Base-by-base conservation (phyloP, 2,329 filamentous ascomycete genomes). In the Ascochyta lentis region DNA sequence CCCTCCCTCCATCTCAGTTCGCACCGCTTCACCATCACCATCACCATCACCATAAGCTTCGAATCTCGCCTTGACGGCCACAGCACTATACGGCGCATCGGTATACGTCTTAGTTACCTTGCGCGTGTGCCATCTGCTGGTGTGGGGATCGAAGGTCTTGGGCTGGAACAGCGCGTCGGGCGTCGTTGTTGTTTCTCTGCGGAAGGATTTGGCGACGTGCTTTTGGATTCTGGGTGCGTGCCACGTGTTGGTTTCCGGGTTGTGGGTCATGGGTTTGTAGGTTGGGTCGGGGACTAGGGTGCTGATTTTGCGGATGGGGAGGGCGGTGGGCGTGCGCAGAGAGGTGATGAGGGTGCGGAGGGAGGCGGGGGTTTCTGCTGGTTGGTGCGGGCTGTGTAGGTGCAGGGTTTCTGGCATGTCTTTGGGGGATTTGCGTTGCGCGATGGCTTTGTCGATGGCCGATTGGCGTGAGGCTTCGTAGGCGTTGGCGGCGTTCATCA, bases 401-500 rank as follows among this genome's bases (percentile, higher is more conserved):
- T 31, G 43, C 12, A 47, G 16, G 1, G 26, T 5, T n/a, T 52
- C 43, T 12, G 42, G 22, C 1, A 52, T 34, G 46, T 55, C 45
- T 19, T 45, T 49, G 27, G 38, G 22, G 27, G 52, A 27, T 45
- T 42, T 42, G 35, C 39, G 49, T 19, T 49, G 44, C 8, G 27
- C n/a, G 29, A 60, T 60, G 45, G 66, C 66, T 10, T 53, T 31
- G 23, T 65, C 41, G 23, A 63, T 23, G 9, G 42, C 49, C 16
- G 19, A 15, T 34, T 50, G 38, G 4, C 54, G 42, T 6, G 45
- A 45, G 3, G 43, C 39, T 23, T 73, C 59, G 45, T 59, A 58
- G 7, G 47, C 43, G 48, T 76, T 69, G 9, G 77, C 77, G 15
- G 75, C 64, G 22, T 64, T 66, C 56, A 83, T 73, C 47, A 83